Percentiles rank a stretch among this genome's conserved stretches.
Evolutionary conservation across 441 rosid genomes (phyloP).

Genomic region (Aleurites moluccanus): DNA sequence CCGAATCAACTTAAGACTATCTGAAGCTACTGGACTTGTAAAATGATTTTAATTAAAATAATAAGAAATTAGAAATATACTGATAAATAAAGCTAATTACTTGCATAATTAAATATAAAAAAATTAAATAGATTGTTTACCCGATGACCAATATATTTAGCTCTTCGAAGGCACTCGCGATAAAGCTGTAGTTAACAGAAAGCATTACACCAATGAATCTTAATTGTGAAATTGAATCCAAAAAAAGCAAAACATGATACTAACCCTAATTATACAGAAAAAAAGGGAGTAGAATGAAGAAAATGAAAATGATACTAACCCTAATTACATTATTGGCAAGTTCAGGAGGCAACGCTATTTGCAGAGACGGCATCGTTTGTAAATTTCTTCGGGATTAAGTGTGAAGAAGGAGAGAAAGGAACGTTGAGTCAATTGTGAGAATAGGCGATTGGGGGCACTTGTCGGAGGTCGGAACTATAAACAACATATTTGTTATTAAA

Average conservation of each 20-base stretch:
- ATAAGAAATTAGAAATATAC: background rate
- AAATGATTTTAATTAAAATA: background rate
- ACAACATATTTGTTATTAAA: too few species aligned
- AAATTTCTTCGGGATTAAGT: background rate
- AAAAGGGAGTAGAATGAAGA: background rate
- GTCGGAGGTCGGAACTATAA: too few species aligned
- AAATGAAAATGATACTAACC: slow-evolving; percentile 43
- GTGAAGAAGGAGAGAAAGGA: background rate
- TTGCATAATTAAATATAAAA: background rate
- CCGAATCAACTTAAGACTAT: background rate
- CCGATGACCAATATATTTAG: slow-evolving; percentile 77
- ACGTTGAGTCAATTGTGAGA: background rate
- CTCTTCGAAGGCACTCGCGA: slow-evolving; percentile 95
- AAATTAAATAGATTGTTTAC: slow-evolving; percentile 28
- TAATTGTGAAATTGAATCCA: background rate
- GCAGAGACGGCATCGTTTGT: slow-evolving; percentile 66
- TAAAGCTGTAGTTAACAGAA: slow-evolving; percentile 57
- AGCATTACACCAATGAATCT: background rate
- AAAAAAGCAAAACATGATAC: background rate
- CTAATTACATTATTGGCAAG: slow-evolving; percentile 83
- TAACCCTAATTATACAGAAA: too few species aligned
- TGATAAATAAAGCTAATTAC: background rate
- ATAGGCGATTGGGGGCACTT: too few species aligned
- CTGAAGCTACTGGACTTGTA: background rate
- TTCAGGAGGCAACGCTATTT: slow-evolving; percentile 87